Percentiles rank a stretch among this genome's conserved stretches.
Conservation (phyloP, 164 flowering plant genomes). For the Kingdonia uniflora region DNA sequence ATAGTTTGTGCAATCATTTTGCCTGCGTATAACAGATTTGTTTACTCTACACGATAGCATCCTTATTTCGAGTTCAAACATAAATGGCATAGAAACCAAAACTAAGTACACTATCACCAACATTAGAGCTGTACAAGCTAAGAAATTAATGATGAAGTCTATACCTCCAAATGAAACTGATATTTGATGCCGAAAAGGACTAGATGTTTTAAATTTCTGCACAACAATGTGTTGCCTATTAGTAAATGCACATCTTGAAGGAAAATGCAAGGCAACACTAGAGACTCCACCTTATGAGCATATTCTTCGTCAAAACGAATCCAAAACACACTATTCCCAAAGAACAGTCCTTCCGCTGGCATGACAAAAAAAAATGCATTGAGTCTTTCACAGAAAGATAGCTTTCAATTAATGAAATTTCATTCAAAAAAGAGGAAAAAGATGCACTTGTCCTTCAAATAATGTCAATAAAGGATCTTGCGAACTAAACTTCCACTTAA, state of each 20-base stretch:
- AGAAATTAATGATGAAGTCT: neutral
- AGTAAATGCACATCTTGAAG: slow-evolving; percentile 1
- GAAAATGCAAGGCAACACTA: neutral
- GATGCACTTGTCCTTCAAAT: too few species aligned
- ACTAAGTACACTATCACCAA: too few species aligned
- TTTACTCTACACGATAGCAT: too few species aligned
- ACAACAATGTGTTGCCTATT: slow-evolving; percentile 10
- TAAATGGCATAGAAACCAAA: too few species aligned
- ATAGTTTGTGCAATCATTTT: too few species aligned
- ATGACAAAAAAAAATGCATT: too few species aligned
- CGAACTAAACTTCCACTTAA: too few species aligned
- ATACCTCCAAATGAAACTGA: slow-evolving; percentile 91
- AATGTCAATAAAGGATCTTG: too few species aligned
- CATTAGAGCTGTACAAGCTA: too few species aligned
- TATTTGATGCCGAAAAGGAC: slow-evolving; percentile 90
- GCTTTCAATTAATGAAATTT: neutral
- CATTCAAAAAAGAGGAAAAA: neutral
- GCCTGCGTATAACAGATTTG: too few species aligned
- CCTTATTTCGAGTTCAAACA: too few species aligned
- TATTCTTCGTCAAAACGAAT: slow-evolving; percentile 77
- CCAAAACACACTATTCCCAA: slow-evolving; percentile 92
- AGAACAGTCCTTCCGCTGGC: slow-evolving; percentile 72
- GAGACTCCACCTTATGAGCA: slow-evolving; percentile 51
- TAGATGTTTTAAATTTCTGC: slow-evolving; percentile 76
- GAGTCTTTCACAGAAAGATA: too few species aligned